A percentile compares a stretch with the other conserved stretches of the same genome.
These are phyloP conservation scores for Lecanicillium sp. DNA, from an alignment of 2,329 filamentous ascomycete genomes.

Conservation along the genomic window DNA sequence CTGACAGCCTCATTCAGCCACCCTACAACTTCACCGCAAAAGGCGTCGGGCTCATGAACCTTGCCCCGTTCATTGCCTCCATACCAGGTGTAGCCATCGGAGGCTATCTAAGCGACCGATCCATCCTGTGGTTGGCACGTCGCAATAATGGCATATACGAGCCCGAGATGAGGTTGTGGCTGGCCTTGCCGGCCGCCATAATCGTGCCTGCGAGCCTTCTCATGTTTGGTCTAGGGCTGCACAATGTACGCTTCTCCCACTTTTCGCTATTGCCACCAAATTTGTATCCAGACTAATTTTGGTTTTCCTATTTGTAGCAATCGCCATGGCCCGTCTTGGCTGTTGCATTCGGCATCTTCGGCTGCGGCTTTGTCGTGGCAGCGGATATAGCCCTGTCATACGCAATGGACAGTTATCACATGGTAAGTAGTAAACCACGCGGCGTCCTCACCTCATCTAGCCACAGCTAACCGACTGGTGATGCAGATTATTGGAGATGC, in stretches of 20 bases:
- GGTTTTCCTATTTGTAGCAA: neutral
- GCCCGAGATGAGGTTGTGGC: slow-evolving; percentile 34
- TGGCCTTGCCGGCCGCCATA: slow-evolving; percentile 2
- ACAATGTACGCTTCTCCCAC: neutral
- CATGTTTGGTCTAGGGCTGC: slow-evolving; percentile 2
- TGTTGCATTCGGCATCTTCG: slow-evolving; percentile 4
- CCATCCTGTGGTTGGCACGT: slow-evolving; percentile 24
- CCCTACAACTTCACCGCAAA: slow-evolving; percentile 30
- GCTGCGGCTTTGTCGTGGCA: neutral
- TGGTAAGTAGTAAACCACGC: neutral
- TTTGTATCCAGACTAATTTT: neutral
- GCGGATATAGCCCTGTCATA: slow-evolving; percentile 6
- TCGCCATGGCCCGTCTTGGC: slow-evolving; percentile 4
- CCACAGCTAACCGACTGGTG: neutral
- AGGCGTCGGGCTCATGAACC: slow-evolving; percentile 28
- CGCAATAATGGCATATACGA: slow-evolving; percentile 31
- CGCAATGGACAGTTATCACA: slow-evolving; percentile 8
- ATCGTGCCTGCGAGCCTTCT: slow-evolving; percentile 1
- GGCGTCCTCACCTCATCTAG: neutral
- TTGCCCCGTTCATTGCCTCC: slow-evolving; percentile 30
- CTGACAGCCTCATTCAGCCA: slow-evolving; percentile 15
- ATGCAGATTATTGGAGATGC: slow-evolving; percentile 12
- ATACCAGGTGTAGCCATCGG: slow-evolving; percentile 22
- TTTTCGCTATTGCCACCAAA: neutral
- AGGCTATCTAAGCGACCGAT: slow-evolving; percentile 27